Percentiles rank a stretch among this genome's conserved stretches.
Conservation (phyloP, 176 grass and related monocot species). For the Panicum miliaceum region DNA sequence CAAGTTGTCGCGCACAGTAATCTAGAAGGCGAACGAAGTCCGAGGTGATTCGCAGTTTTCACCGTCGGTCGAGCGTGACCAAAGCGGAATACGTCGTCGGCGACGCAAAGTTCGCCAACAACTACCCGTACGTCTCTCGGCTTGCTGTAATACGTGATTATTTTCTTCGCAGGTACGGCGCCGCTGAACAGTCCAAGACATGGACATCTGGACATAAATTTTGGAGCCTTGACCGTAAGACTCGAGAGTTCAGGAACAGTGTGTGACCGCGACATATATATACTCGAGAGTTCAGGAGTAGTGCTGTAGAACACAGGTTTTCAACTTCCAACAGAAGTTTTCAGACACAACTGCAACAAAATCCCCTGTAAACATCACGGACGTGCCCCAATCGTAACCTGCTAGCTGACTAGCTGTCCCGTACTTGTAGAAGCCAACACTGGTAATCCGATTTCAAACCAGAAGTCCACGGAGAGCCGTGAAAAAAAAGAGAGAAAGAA, state of each 20-base stretch:
- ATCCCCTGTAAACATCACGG: neutral
- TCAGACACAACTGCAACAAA: neutral
- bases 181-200: constrained; percentile 1
- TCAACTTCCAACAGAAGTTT: neutral
- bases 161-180: neutral
- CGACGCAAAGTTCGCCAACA: neutral
- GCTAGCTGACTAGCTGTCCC: neutral
- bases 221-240: neutral
- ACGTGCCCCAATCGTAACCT: neutral
- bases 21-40: neutral
- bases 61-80: neutral
- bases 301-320: neutral
- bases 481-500: neutral
- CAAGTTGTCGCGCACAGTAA: neutral
- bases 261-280: neutral
- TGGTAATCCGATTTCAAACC: neutral
- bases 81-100: neutral
- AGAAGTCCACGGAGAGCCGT: no score
- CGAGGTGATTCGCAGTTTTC: neutral
- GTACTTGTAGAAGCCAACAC: no score
- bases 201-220: neutral
- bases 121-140: no score
- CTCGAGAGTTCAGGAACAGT: neutral
- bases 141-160: neutral
- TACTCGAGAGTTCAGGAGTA: neutral